Evolutionary conservation across 2,329 filamentous ascomycete species (phyloP), one percentile per base, ranked within the genome.

Genomic region (Alternaria ethzedia): DNA sequence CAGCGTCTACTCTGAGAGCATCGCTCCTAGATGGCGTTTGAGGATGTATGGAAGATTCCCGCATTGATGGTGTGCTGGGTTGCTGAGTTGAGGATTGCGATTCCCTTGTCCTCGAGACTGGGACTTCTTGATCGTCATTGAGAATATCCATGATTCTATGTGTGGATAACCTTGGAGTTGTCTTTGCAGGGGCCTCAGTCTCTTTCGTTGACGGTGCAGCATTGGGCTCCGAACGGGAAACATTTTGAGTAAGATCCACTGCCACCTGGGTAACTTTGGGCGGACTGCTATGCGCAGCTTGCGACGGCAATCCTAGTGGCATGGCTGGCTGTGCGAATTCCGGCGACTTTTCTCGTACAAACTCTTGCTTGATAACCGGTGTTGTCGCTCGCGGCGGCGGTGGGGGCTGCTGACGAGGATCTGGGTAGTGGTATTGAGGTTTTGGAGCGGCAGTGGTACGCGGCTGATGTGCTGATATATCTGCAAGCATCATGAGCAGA

Each of bases 401-500:
- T 45, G 63, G 57, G 23, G 51, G 64, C 26, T 65, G 57, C 3
- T 64, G 54, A 43, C 68, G 61, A 15, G 43, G 44, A 17, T 60
- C 55, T 23, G 63, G 55, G 46, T 59, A 41, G 28, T 50, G 57
- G 13, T 58, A 50, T 36, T 57, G 51, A 44, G 45, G 43, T 15
- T 56, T 43, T 23, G 56, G 65, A 5, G 45, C 58, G 17, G 17
- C 26, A 8, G 44, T 51, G 9, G 26, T 66, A 23, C 61, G 64
- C n/a, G 73, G 63, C n/a, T 67, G 66, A 23, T 75, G 70, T 32
- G 71, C 67, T 13, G 78, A 79, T 12, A 78, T 58, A 12, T 78
- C 73, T 25, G 78, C 80, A 57, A 82, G 74, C 54, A 80, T 59
- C 66, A 78, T 77, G 30, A 84, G 71, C 23, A 80, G 79, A 26